These are phyloP conservation scores for Cryptococcus sp. DNA, from an alignment of 1,284 basidiomycete genomes.

Conservation along the genomic window DNA sequence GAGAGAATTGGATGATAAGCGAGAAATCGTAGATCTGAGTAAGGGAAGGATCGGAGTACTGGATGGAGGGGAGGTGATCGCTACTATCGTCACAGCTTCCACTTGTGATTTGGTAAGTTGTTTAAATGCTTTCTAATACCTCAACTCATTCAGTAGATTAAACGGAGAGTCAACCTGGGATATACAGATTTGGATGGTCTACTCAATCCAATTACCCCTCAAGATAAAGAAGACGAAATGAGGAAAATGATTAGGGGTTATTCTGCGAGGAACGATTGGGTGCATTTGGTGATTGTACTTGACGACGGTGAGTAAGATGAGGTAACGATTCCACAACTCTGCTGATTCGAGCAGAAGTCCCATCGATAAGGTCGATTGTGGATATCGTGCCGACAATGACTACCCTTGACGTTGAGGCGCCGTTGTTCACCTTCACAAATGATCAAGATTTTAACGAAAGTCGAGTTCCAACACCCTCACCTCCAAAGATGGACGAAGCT, in stretches of 20 bases:
- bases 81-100: slow-evolving; percentile 21
- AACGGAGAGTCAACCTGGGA: slow-evolving; percentile 5
- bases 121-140: not conserved
- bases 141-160: slow-evolving; percentile 9
- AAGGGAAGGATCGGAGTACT: slow-evolving; percentile 26
- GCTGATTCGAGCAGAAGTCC: not conserved
- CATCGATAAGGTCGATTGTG: not conserved
- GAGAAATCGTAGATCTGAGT: slow-evolving; percentile 27
- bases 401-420: not conserved
- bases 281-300: slow-evolving; percentile 24
- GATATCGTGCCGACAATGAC: not conserved
- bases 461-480: slow-evolving; percentile 2
- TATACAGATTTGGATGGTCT: slow-evolving; percentile 27
- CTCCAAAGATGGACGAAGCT: slow-evolving; percentile 1
- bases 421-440: not conserved
- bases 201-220: slow-evolving; percentile 19
- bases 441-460: not conserved
- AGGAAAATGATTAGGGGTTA: slow-evolving; percentile 21
- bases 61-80: slow-evolving; percentile 13
- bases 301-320: not conserved
- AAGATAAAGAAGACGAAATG: slow-evolving; percentile 17
- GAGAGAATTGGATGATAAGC: slow-evolving; percentile 15
- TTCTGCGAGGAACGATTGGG: slow-evolving; percentile 16
- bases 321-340: no score
- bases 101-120: not conserved